Percentiles rank a stretch among this genome's conserved stretches.
Conservation (phyloP, 495 filamentous ascomycete species). For the Hamigera avellanea region DNA sequence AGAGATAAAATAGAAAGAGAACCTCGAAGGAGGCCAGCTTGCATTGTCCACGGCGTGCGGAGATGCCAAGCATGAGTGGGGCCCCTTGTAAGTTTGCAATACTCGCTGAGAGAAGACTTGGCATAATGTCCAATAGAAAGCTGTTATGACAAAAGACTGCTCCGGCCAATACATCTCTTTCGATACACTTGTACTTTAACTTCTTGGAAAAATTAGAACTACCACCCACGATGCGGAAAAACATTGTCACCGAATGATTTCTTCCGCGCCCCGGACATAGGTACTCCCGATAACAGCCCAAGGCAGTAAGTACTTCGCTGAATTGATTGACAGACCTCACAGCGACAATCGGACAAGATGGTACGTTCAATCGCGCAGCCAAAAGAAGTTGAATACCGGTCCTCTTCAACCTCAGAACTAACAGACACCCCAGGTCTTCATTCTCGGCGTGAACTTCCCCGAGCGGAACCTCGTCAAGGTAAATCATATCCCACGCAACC, state of each 20-base stretch:
- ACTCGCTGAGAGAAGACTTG: background rate
- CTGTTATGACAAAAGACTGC: no score
- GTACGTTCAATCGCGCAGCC: no score
- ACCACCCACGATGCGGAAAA: constrained; percentile 15
- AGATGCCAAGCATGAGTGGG: constrained; percentile 9
- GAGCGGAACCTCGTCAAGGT: constrained; percentile 75
- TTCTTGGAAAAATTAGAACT: background rate
- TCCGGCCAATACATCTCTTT: no score
- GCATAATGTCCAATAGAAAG: no score
- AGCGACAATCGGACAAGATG: no score
- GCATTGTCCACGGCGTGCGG: constrained; percentile 20
- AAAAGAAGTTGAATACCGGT: background rate
- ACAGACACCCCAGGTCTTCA: constrained; percentile 50
- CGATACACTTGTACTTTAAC: no score
- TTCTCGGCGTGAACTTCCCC: constrained; percentile 75
- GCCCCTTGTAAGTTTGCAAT: background rate
- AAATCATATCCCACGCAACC: constrained; percentile 13
- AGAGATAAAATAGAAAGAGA: constrained; percentile 4
- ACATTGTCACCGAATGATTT: constrained; percentile 23
- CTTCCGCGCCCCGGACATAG: constrained; percentile 7
- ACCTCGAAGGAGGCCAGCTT: constrained; percentile 26
- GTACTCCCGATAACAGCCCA: no score
- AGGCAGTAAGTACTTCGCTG: no score
- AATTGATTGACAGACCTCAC: no score
- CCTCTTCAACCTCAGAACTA: background rate